These are phyloP conservation scores for Triticum timopheevii DNA, from an alignment of 176 grass and related monocot genomes.

Conservation along the genomic window DNA sequence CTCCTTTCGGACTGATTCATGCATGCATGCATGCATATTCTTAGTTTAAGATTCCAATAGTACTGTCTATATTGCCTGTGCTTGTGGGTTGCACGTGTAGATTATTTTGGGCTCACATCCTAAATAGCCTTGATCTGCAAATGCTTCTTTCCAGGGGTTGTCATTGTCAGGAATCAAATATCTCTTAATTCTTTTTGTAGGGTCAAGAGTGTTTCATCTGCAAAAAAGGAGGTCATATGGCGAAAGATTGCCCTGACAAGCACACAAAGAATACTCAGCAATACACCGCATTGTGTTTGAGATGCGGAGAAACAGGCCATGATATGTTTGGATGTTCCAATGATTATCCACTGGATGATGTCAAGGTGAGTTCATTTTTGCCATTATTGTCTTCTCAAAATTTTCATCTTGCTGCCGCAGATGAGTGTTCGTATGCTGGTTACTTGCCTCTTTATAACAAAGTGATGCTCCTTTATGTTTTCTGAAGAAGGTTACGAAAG, in stretches of 20 bases:
- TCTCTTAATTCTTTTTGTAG: conserved; percentile 39
- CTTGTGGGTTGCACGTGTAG: not conserved
- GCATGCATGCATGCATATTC: not conserved
- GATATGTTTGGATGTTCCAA: conserved; percentile 80
- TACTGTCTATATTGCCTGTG: not conserved
- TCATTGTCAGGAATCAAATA: conserved; percentile 16
- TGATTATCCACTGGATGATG: conserved; percentile 69
- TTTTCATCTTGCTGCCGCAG: not conserved
- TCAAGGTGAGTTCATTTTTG: conserved; percentile 52
- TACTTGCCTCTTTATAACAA: not conserved
- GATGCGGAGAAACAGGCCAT: conserved; percentile 76
- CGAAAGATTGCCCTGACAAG: conserved; percentile 91
- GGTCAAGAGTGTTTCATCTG: conserved; percentile 89
- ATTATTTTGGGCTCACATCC: not conserved
- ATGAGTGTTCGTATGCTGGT: not conserved
- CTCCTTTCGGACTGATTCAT: not conserved
- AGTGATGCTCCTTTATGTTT: not conserved
- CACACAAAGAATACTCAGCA: conserved; percentile 57
- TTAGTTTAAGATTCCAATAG: not conserved
- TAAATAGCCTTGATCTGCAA: not conserved
- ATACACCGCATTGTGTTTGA: conserved; percentile 63
- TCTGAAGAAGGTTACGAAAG: not conserved
- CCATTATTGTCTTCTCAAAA: not conserved
- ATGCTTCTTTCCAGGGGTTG: not conserved
- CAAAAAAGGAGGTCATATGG: conserved; percentile 84